Conservation (phyloP, 768 basidiomycete species). For the Suillus americanus region DNA sequence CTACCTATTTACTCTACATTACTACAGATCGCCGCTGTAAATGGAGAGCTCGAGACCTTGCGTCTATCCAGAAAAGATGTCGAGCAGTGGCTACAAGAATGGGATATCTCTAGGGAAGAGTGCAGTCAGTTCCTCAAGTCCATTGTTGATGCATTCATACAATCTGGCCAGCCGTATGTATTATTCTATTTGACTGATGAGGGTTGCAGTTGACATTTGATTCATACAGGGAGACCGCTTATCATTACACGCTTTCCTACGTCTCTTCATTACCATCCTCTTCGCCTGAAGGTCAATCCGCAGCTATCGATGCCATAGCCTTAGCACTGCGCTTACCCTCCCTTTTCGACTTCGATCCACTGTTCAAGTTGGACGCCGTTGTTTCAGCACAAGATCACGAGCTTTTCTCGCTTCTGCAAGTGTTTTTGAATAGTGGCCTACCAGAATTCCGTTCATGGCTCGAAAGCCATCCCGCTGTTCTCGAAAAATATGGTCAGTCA, state of each 20-base stretch:
- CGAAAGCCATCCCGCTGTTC: conserved; percentile 42
- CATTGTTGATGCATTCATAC: conserved; percentile 58
- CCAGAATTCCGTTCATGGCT: conserved; percentile 65
- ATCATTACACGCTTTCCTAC: conserved; percentile 63
- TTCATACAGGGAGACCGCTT: conserved; percentile 51
- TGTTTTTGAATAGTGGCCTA: conserved; percentile 68
- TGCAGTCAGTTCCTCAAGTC: conserved; percentile 66
- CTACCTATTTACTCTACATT: conserved; percentile 61
- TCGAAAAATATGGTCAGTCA: conserved; percentile 57
- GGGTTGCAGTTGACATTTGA: neutral
- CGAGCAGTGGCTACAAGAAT: conserved; percentile 78
- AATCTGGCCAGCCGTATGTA: conserved; percentile 59
- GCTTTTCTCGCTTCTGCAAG: conserved; percentile 70
- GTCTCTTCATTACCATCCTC: conserved; percentile 58
- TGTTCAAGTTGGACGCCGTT: conserved; percentile 77
- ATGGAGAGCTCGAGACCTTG: conserved; percentile 63
- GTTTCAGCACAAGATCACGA: conserved; percentile 65
- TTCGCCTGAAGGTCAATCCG: conserved; percentile 49
- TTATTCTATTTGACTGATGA: neutral
- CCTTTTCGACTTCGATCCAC: conserved; percentile 78
- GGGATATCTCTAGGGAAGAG: conserved; percentile 62
- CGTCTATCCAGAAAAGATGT: conserved; percentile 59
- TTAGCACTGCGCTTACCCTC: conserved; percentile 63
- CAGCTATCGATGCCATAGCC: conserved; percentile 61
- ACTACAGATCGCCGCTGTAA: conserved; percentile 55